These are phyloP conservation scores for Hypoxylon trugodes DNA, from an alignment of 495 filamentous ascomycete species.

Conservation along the genomic window DNA sequence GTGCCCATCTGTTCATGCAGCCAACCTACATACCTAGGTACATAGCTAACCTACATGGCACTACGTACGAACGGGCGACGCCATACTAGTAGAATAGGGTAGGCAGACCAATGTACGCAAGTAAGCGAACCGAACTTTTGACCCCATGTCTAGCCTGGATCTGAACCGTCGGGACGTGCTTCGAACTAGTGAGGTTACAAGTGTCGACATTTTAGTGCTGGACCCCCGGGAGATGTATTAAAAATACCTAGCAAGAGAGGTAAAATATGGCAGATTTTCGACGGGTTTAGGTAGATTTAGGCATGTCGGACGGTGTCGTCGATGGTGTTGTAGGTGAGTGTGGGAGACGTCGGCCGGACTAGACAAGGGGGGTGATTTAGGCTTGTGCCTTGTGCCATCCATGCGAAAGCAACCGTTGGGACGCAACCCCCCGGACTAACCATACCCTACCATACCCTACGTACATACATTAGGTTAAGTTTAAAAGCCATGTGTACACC, in stretches of 20 bases:
- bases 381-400: conserved; percentile 13
- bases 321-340: conserved; percentile 31
- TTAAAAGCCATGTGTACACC: too few species aligned
- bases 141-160: conserved; percentile 13
- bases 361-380: conserved; percentile 46
- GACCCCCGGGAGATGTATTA: conserved; percentile 4
- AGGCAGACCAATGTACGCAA: background rate
- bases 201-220: conserved; percentile 26
- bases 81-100: too few species aligned
- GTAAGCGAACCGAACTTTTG: conserved; percentile 23
- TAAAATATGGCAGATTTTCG: background rate
- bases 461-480: too few species aligned
- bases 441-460: too few species aligned
- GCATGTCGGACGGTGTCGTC: conserved; percentile 14
- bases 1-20: background rate
- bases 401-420: conserved; percentile 18
- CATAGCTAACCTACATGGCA: background rate
- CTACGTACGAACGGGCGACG: conserved; percentile 1
- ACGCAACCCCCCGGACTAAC: conserved; percentile 24
- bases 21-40: background rate
- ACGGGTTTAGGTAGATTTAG: conserved; percentile 19
- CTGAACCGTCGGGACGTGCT: conserved; percentile 15
- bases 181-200: conserved; percentile 36
- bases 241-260: background rate
- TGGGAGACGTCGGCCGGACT: conserved; percentile 44